Evolutionary conservation across 345 rosid species (phyloP).

Genomic region (Acer saccharum): DNA sequence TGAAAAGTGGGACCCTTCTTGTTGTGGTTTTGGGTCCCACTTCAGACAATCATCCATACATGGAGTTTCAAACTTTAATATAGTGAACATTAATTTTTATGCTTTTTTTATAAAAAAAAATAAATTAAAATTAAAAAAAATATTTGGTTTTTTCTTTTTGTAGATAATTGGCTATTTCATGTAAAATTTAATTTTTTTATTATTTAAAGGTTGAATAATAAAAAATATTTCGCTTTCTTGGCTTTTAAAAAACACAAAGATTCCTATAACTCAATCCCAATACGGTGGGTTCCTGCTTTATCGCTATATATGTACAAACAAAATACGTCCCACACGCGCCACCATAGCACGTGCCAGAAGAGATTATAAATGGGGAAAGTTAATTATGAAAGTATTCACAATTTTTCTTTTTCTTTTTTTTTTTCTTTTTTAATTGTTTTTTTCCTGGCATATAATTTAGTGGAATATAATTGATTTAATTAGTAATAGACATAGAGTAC

Average conservation of each 20-base stretch:
- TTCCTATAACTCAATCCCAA: conserved; percentile 26
- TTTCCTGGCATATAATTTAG: too few relatives aligned
- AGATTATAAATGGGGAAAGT: not conserved
- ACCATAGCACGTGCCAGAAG: not conserved
- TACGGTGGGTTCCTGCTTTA: conserved; percentile 17
- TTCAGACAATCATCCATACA: not conserved
- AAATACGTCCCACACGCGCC: conserved; percentile 12
- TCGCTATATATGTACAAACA: not conserved
- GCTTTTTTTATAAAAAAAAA: too few relatives aligned
- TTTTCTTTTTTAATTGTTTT: too few relatives aligned
- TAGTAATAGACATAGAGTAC: too few relatives aligned
- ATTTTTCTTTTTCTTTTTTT: not conserved
- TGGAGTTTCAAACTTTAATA: conserved; percentile 12
- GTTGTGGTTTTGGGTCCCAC: conserved; percentile 35
- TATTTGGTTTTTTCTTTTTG: too few relatives aligned
- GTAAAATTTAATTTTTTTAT: not conserved
- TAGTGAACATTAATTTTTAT: too few relatives aligned
- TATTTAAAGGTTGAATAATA: not conserved
- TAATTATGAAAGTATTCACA: too few relatives aligned
- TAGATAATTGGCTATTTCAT: conserved; percentile 13
- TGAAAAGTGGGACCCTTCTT: conserved; percentile 35
- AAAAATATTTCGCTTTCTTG: not conserved
- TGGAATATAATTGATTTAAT: too few relatives aligned
- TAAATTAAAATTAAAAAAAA: too few relatives aligned
- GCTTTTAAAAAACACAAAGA: conserved; percentile 24